Base-by-base conservation (phyloP, 1,284 basidiomycete species). In the Apiotrichum mycotoxinovorans region DNA sequence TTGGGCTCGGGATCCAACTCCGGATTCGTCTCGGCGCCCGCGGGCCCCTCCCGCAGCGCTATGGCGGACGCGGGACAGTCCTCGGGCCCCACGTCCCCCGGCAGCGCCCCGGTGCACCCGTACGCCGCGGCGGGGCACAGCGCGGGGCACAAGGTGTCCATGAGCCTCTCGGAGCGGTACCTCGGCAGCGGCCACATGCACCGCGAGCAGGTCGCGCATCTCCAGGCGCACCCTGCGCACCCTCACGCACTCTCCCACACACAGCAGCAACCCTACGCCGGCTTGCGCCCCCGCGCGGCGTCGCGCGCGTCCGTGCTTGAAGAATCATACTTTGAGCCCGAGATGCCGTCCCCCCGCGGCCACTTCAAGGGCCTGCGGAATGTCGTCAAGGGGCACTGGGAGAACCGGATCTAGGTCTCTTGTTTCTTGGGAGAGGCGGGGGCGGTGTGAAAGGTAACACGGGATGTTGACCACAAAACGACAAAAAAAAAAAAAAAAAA, bases 251-350 rank as follows among this genome's bases (percentile, higher is more conserved):
- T 9, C 17, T 1, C 37, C 17, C 1, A n/a, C 17, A 8, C 15
- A 18, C 12, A 8, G 2, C 2, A 15, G 37, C 37, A 38, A 17
- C 15, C 3, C 10, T 4, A 11, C 23, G 20, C n/a, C 22, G 5
- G n/a, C n/a, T 17, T 26, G 42, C 42, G 42, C 3, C 42, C 42
- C 1, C 42, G 42, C 25, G 42, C 23, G 8, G 1, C 15, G 15
- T 43, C 42, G 4, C 42, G 23, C 25, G 14, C 42, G 3, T 26
- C 23, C 17, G 11, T 43, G 23, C 25, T 43, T 17, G 46, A 48
- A 17, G 46, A 48, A 22, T 35, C 30, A 22, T 48, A 30, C 33
- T 48, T 48, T 27, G 46, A 48, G 46, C 46, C 46, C n/a, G 46
- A 48, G n/a, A 48, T 33, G 30, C 46, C 46, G 22, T 20, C n/a